phyloP scores from a whole-genome alignment of 257 asterid genomes.

The Solanum microdontum region DNA sequence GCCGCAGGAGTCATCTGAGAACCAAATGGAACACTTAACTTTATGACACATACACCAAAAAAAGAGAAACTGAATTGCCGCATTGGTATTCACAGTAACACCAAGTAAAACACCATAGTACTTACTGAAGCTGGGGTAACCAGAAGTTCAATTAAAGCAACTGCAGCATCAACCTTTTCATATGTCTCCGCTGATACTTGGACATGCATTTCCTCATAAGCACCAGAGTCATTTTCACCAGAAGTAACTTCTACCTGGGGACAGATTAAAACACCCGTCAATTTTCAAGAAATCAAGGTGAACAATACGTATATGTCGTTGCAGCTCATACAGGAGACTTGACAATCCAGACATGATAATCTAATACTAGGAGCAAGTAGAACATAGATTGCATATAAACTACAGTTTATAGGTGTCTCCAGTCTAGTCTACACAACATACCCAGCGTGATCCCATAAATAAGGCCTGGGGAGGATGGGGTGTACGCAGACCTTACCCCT shows the following conservation, averaged over 20 bases:
- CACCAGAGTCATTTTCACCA: constrained; percentile 37
- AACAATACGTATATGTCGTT: neutral
- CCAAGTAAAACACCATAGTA: neutral
- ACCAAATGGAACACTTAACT: neutral
- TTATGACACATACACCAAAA: neutral
- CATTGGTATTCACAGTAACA: neutral
- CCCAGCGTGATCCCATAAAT: neutral
- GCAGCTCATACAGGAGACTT: neutral
- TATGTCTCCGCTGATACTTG: constrained; percentile 78
- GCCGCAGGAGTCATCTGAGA: neutral
- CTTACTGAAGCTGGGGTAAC: constrained; percentile 78
- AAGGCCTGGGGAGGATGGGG: neutral
- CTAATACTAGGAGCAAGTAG: neutral
- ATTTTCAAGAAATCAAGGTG: neutral
- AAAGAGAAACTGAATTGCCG: neutral
- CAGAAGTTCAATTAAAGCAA: constrained; percentile 68
- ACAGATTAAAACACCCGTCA: neutral
- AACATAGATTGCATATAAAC: neutral
- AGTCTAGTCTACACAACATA: neutral
- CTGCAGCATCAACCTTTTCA: constrained; percentile 88
- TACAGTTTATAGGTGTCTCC: neutral
- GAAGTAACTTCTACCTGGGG: constrained; percentile 62
- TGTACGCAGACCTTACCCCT: neutral
- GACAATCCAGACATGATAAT: neutral
- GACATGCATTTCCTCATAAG: constrained; percentile 59